Evolutionary conservation across 768 basidiomycete genomes (phyloP), one percentile per base, ranked within the genome.

Genomic region (Pisolithus sp.): DNA sequence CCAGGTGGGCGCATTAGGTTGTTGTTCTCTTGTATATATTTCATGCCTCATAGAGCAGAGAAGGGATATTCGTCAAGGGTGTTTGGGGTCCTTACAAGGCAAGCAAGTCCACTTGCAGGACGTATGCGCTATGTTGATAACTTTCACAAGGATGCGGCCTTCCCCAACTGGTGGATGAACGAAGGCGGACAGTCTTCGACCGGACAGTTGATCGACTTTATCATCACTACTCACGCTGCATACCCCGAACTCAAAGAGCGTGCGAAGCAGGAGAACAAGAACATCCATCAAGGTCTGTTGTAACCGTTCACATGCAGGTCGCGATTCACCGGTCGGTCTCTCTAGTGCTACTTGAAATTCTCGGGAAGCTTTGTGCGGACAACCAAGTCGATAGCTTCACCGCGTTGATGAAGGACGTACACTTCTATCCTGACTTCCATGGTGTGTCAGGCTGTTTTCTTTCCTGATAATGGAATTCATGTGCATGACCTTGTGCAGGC

Each of bases 121-220:
- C 20, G 20, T 10, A 7, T 21, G 18, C n/a, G 31, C 2, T n/a
- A 28, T 17, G 17, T 43, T 31, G 58, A 56, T 6, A 39, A 50
- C 30, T 56, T 15, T 40, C 18, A 18, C 34, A 57, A 89, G 81
- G 86, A 97, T 62, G 85, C 92, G 6, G 78, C 94, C 30, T 93
- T 97, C 71, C 84, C 84, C 40, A 92, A 86, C 17, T 94, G 91
- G 86, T 99, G 95, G 96, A 96, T 97, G 93, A 99, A 94, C 62
- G 96, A 99, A 70, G 96, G 95, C 37, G 96, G 96, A 2, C 96
- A 99, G 69, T 96, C 93, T 7, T 94, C 93, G 1, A 99, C 96
- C 0, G 96, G 96, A n/a, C 47, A 65, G 84, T 78, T 98, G 8
- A 93, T 99, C 50, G 92, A 99, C 62, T 97, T 96, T 65, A 86